Percentiles rank a stretch among this genome's conserved stretches.
phyloP scores from a whole-genome alignment of 2,329 filamentous ascomycete species.

The Endoconidiophora polonica region DNA sequence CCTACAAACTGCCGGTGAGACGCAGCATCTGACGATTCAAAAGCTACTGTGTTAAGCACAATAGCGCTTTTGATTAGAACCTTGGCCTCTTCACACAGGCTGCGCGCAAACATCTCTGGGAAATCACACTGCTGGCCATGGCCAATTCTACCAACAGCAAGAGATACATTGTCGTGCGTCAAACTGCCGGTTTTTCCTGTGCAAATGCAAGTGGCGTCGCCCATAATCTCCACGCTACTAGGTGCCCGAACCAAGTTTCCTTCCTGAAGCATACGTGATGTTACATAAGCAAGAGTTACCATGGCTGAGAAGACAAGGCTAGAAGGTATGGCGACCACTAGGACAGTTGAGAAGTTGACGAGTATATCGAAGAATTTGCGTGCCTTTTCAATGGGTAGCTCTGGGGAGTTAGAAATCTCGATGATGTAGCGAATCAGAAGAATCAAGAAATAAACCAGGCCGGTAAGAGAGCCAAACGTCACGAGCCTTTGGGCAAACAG shows the following conservation, averaged over 20 bases:
- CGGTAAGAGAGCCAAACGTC: constrained; percentile 25
- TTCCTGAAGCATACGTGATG: constrained; percentile 45
- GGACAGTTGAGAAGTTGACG: constrained; percentile 32
- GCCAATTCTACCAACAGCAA: constrained; percentile 40
- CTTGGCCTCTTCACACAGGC: constrained; percentile 21
- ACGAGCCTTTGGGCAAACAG: constrained; percentile 59
- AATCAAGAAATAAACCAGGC: constrained; percentile 26
- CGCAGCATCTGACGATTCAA: constrained; percentile 28
- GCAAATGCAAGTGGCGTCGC: constrained; percentile 45
- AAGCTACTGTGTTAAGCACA: constrained; percentile 35
- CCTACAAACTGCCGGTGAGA: constrained; percentile 28
- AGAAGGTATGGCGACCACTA: constrained; percentile 44
- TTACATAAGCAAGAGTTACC: constrained; percentile 44
- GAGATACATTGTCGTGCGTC: constrained; percentile 46
- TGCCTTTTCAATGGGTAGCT: constrained; percentile 29
- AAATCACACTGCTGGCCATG: constrained; percentile 23
- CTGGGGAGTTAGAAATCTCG: constrained; percentile 16
- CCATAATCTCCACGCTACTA: constrained; percentile 46
- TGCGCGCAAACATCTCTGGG: constrained; percentile 16
- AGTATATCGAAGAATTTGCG: constrained; percentile 32
- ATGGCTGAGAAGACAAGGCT: constrained; percentile 44
- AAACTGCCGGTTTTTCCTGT: constrained; percentile 52
- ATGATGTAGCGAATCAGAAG: constrained; percentile 26
- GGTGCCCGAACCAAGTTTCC: constrained; percentile 44
- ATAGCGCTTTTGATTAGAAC: constrained; percentile 25